Evolutionary conservation across 75 land plant species (phyloP).

Genomic region (Selaginella tamariscina): DNA sequence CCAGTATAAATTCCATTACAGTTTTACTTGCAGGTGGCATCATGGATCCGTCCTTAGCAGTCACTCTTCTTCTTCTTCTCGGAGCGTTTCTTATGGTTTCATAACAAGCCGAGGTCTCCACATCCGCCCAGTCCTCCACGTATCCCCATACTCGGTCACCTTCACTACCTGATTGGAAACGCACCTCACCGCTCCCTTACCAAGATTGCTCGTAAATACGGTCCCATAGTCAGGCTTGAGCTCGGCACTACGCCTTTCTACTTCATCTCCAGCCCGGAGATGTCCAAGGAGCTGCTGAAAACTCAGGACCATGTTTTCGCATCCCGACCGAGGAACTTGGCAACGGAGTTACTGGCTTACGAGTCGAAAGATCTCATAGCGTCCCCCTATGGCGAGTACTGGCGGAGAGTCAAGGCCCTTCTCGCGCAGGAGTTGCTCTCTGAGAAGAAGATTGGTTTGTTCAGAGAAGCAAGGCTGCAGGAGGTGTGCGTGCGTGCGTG

Average conservation of each 20-base stretch:
- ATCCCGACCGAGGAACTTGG: conserved; percentile 7
- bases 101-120: too few relatives aligned
- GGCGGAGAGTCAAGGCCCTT: too few relatives aligned
- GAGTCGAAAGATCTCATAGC: conserved; percentile 13
- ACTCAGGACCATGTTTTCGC: conserved; percentile 11
- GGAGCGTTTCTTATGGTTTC: too few relatives aligned
- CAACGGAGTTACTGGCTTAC: background rate
- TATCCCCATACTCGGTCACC: conserved; percentile 34
- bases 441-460: too few relatives aligned
- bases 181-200: conserved; percentile 25
- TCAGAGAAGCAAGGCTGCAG: too few relatives aligned
- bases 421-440: conserved; percentile 52
- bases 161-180: conserved; percentile 26
- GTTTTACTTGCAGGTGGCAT: too few relatives aligned
- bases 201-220: conserved; percentile 18
- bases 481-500: too few relatives aligned
- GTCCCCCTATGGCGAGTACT: conserved; percentile 51
- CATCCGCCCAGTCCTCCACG: conserved; percentile 26
- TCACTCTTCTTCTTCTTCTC: too few relatives aligned
- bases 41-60: too few relatives aligned
- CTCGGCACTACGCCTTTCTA: background rate
- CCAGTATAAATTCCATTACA: too few relatives aligned
- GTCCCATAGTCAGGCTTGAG: conserved; percentile 10
- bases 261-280: conserved; percentile 4
- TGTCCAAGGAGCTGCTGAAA: conserved; percentile 14